These are phyloP conservation scores for Pyronema domesticum DNA, from an alignment of 495 filamentous ascomycete species.

Conservation along the genomic window DNA sequence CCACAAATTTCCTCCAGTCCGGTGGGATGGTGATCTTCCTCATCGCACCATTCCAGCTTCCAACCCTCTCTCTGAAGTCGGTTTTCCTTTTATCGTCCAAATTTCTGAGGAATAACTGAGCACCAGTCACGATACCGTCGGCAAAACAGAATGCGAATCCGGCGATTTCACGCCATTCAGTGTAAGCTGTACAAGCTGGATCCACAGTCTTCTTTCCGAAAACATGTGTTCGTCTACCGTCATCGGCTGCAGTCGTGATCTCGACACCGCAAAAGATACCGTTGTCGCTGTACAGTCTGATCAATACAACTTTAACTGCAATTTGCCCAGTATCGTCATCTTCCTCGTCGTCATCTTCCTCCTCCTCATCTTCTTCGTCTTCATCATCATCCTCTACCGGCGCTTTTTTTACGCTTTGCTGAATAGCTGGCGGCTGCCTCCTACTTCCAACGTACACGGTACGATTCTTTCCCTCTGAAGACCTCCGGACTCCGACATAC, in stretches of 20 bases:
- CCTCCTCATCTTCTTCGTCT: constrained; percentile 5
- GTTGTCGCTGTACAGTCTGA: constrained; percentile 22
- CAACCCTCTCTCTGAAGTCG: constrained; percentile 11
- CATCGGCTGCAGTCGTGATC: constrained; percentile 1
- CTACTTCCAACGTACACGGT: constrained; percentile 23
- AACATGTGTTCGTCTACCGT: no score
- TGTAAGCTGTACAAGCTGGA: no score
- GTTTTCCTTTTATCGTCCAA: not conserved
- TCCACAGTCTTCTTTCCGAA: no score
- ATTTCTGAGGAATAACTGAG: constrained; percentile 21
- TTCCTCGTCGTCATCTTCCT: not conserved
- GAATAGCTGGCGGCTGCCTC: not conserved
- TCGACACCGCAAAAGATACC: constrained; percentile 21
- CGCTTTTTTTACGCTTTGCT: not conserved
- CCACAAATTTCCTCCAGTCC: constrained; percentile 19
- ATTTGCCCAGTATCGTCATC: constrained; percentile 8
- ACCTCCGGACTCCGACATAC: constrained; percentile 20
- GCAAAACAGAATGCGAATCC: constrained; percentile 25
- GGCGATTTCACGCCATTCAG: constrained; percentile 9
- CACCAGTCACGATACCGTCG: constrained; percentile 17
- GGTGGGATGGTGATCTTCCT: constrained; percentile 19
- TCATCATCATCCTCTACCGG: not conserved
- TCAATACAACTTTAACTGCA: constrained; percentile 3
- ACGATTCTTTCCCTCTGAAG: constrained; percentile 16
- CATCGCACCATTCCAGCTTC: constrained; percentile 20